These are phyloP conservation scores for Brettanomyces custersianus DNA, from an alignment of 805 yeast genomes.

Conservation along the genomic window DNA sequence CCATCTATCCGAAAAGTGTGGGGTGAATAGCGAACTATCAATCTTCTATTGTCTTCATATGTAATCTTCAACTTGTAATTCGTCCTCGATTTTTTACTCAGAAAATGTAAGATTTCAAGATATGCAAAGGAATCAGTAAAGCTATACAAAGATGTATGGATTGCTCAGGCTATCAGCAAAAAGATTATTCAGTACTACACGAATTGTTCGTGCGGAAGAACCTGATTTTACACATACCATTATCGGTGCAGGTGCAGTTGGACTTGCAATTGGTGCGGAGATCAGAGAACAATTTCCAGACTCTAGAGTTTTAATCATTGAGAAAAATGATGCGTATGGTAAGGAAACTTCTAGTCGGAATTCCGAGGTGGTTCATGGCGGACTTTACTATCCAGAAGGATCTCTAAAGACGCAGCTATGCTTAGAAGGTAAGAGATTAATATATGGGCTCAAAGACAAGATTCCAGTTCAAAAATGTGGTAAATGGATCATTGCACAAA, in stretches of 20 bases:
- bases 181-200: too few relatives aligned
- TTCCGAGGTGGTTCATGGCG: constrained; percentile 91
- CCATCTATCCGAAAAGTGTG: too few relatives aligned
- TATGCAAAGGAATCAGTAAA: too few relatives aligned
- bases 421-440: constrained; percentile 60
- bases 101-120: too few relatives aligned
- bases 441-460: constrained; percentile 42
- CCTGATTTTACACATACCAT: constrained; percentile 14
- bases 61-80: too few relatives aligned
- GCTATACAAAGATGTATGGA: too few relatives aligned
- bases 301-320: constrained; percentile 53
- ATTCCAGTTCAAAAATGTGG: constrained; percentile 63
- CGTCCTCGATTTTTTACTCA: too few relatives aligned
- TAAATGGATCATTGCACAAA: constrained; percentile 83
- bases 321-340: constrained; percentile 58
- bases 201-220: neutral
- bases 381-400: constrained; percentile 67
- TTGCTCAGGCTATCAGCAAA: too few relatives aligned
- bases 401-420: constrained; percentile 65
- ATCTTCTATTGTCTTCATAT: too few relatives aligned
- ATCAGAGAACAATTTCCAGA: constrained; percentile 32
- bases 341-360: constrained; percentile 82
- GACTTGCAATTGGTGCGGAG: constrained; percentile 61
- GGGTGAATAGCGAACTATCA: too few relatives aligned
- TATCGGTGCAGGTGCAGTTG: constrained; percentile 15